Base-by-base conservation (phyloP, 2,329 filamentous ascomycete species). In the Chalara sp. region DNA sequence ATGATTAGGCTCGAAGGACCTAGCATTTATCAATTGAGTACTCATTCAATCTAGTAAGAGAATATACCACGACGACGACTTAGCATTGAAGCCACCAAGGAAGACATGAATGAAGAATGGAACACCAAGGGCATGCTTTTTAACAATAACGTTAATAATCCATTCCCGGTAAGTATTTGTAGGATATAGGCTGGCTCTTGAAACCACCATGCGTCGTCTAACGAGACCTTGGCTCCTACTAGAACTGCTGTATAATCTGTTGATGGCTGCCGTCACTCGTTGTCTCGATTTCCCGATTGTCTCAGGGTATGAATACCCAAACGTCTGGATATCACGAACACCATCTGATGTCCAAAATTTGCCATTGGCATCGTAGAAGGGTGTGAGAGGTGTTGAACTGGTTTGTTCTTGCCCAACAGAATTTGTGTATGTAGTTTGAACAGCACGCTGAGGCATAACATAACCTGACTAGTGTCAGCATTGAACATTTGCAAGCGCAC, bases 251-350 rank as follows among this genome's bases (percentile, higher is more conserved):
- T 37, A 37, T 37, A 37, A n/a, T n/a, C 35, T 37, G 35, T 37
- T 37, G 35, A 37, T 37, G n/a, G 35, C 35, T 37, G 35, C n/a
- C 8, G n/a, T n/a, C 40, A 62, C 49, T 46, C 42, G 54, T 11
- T 48, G 50, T 40, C 40, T 56, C 6, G 29, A 21, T 31, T 57
- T 61, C 31, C 45, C 46, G 32, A 58, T 54, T 32, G 82, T 78
- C 58, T 92, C 88, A 0, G 81, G 74, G 62, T 95, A 95, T 0
- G 81, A 83, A 64, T 93, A 93, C 11, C 83, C 83, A 65, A 93
- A 86, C 1, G 70, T 59, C 21, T 43, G n/a, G 3, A 54, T 60
- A 3, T 46, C 21, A 13, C 54, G 55, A 11, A 56, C 55, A 6
- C 32, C 46, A 4, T 56, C 48, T 2, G 58, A 55, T 5, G 51